Evolutionary conservation across 148 eudicot genomes (phyloP), one percentile per base, ranked within the genome.

Genomic region (Silene conica): DNA sequence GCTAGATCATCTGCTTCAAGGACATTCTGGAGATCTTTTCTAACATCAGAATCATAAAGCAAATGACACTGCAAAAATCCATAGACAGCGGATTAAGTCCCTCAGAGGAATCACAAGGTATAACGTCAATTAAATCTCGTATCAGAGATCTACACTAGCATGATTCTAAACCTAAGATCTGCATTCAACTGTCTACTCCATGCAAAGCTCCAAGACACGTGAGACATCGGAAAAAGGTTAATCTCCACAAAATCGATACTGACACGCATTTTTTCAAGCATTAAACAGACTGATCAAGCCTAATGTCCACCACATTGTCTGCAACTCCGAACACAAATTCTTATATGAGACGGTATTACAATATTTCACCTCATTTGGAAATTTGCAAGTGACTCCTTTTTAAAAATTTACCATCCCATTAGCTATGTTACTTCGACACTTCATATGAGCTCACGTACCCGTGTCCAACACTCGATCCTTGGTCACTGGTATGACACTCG

Each of bases 1-100:
- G 88, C 86, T 57, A 92, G 82, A 76, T 95, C 98, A 75, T 92
- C 98, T 61, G 74, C 87, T 78, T 95, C 98, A 19, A 95, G 92
- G 54, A 92, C 74, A 74, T 28, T 69, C 77, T 88, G 79, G 19
- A 95, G 98, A 73, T 95, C 98, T 77, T 20, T 63, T 65, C 79
- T 85, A 69, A 82, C 72, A 71, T 92, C 92, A 14, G 98, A 95
- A 64, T 86, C 98, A 81, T 86, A 60, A 71, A 85, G 83, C 73
- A 95, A 77, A 81, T 95, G 98, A 74, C 98, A 95, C 98, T 95
- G 89, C 89, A 87, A 16, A 76, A 75, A 11, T 18, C 65, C 65
- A 74, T 4, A 63, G 12, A 7, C 3, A 19, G 12, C 68, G 63
- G n/a, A 71, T 43, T 15, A 26, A 54, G 7, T 41, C 63, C 60